phyloP scores from a whole-genome alignment of 2,329 filamentous ascomycete genomes.

The Coniosporium tulheliwenetii region DNA sequence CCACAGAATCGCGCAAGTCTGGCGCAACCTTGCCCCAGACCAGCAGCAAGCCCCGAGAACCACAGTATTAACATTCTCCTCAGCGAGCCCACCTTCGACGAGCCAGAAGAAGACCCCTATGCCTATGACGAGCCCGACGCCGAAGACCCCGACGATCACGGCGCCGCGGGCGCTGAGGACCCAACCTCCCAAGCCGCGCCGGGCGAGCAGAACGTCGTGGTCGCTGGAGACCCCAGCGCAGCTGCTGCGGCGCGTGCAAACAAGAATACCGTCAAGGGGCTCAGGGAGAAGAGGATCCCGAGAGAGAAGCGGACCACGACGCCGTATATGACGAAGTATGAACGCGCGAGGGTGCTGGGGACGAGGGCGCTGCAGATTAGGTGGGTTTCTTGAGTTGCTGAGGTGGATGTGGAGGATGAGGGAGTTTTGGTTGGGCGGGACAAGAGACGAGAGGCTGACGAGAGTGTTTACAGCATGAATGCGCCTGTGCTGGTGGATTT shows the following conservation, averaged over 20 bases:
- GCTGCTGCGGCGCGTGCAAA: conserved; percentile 20
- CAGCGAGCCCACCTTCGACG: no score
- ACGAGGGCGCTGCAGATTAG: conserved; percentile 92
- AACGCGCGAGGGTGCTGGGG: conserved; percentile 81
- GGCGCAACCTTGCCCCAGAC: no score
- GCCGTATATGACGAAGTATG: conserved; percentile 99
- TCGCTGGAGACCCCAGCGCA: conserved; percentile 37
- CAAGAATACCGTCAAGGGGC: conserved; percentile 38
- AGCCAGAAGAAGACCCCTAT: conserved; percentile 26
- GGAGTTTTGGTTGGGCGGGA: background rate
- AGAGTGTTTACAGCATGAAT: conserved; percentile 57
- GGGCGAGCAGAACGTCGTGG: conserved; percentile 23
- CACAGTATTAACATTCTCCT: no score
- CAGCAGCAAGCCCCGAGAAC: no score
- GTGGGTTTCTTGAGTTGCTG: conserved; percentile 33
- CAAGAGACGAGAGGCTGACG: conserved; percentile 7
- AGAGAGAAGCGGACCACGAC: conserved; percentile 82
- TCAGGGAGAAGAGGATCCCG: conserved; percentile 72
- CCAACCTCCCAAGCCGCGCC: conserved; percentile 1
- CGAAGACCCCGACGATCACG: conserved; percentile 10
- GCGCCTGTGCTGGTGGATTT: conserved; percentile 91
- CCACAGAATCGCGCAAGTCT: no score
- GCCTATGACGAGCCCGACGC: conserved; percentile 42
- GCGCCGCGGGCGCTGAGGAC: conserved; percentile 9
- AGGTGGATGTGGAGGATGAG: background rate